phyloP scores from a whole-genome alignment of 106 monocot genomes.

The Hemerocallis citrina region DNA sequence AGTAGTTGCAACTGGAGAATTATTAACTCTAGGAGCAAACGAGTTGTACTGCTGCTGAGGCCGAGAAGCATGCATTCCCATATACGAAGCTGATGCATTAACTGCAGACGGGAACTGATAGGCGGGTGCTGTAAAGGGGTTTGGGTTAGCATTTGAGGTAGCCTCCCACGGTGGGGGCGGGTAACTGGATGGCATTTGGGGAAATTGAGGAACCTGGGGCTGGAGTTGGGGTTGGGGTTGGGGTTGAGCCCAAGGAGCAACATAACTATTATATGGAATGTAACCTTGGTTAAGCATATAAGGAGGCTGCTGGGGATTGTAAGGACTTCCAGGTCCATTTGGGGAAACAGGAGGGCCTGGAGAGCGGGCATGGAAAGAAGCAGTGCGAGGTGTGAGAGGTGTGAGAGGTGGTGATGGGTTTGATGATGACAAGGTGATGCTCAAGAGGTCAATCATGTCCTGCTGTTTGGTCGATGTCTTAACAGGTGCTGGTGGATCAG shows the following conservation, averaged over 20 bases:
- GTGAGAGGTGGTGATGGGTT: conserved; percentile 51
- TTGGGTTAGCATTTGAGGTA: conserved; percentile 11
- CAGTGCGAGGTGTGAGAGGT: conserved; percentile 25
- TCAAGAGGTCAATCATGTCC: conserved; percentile 67
- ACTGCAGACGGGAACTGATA: conserved; percentile 12
- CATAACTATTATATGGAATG: conserved; percentile 32
- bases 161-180: conserved; percentile 76
- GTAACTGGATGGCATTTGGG: conserved; percentile 28
- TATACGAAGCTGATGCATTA: conserved; percentile 2
- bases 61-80: conserved; percentile 10
- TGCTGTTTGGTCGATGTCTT: conserved; percentile 46
- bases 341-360: conserved; percentile 16
- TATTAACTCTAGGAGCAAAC: conserved; percentile 8
- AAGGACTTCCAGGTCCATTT: conserved; percentile 12
- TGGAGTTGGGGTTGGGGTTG: conserved; percentile 20
- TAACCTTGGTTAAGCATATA: conserved; percentile 18
- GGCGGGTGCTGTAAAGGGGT: conserved; percentile 16
- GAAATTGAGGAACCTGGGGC: conserved; percentile 10
- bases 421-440: conserved; percentile 47
- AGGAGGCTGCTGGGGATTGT: conserved; percentile 16
- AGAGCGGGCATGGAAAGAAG: conserved; percentile 14
- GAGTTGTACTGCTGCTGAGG: conserved; percentile 33
- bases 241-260: conserved; percentile 52
- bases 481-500: conserved; percentile 51
- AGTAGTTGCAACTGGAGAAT: not conserved